Base-by-base conservation (phyloP, 257 asterid genomes). In the Phtheirospermum japonicum region DNA sequence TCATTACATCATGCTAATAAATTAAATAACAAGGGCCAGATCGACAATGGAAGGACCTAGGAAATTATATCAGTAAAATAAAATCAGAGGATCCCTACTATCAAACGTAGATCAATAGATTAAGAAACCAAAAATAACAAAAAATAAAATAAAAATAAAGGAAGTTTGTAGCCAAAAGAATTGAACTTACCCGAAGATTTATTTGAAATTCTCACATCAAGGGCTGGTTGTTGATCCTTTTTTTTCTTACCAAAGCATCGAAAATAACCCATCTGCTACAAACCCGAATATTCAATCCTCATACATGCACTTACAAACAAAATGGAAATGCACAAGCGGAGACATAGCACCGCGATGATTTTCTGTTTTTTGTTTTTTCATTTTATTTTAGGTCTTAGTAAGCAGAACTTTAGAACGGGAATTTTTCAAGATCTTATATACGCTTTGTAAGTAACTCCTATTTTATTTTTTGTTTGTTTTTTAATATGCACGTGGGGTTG, bases 261-360 rank as follows among this genome's bases (percentile, higher is more conserved):
- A 39, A 23, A 59, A 28, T 50, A 59, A 16, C 61, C 61, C 73
- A 59, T 68, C 59, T 59, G n/a, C n/a, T n/a, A n/a, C n/a, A n/a
- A n/a, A n/a, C n/a, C n/a, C n/a, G n/a, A n/a, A n/a, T n/a, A n/a
- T n/a, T n/a, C n/a, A n/a, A n/a, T n/a, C n/a, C n/a, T n/a, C n/a
- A n/a, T 36, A 40, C 13, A 55, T 54, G 17, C 59, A 59, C 33
- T 51, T 48, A 48, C 28, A 4, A 7, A 17, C 54, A 17, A 17
- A 48, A 17, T 18, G 50, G 17, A 43, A 43, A 43, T n/a, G 18
- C 50, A 43, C 50, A n/a, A 13, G 4, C 46, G 9, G 12, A 11
- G 5, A 39, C 46, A 39, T 8, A 39, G 10, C 16, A 0, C 4
- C 10, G 10, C 45, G 45, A 39, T 39, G 16, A 39, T 13, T 14